Percentiles rank a stretch among this genome's conserved stretches.
These are phyloP conservation scores for Serpula lacrymans DNA, from an alignment of 768 basidiomycete genomes.

Conservation along the genomic window DNA sequence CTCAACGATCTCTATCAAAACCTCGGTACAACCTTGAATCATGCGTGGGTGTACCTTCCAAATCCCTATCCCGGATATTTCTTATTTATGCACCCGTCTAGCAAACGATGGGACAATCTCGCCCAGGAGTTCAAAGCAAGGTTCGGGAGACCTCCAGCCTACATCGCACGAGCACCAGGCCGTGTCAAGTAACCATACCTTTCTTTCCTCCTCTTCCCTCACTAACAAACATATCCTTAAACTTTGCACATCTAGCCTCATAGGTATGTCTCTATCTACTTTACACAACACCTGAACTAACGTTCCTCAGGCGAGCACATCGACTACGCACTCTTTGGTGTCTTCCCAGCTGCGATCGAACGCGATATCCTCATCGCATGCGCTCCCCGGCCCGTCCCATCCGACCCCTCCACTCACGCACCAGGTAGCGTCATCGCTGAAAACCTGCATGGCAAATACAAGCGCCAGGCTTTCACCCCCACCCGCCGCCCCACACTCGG, in stretches of 20 bases:
- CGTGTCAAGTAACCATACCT: constrained; percentile 61
- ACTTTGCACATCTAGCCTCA: constrained; percentile 23
- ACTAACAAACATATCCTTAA: background rate
- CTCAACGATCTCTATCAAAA: constrained; percentile 55
- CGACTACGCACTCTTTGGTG: constrained; percentile 81
- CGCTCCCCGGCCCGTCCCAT: constrained; percentile 37
- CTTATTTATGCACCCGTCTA: constrained; percentile 10
- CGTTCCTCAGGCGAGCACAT: constrained; percentile 68
- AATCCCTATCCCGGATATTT: background rate
- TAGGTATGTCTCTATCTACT: constrained; percentile 27
- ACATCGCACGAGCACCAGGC: constrained; percentile 76
- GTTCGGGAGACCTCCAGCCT: constrained; percentile 64
- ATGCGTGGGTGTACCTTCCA: constrained; percentile 35
- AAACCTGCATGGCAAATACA: constrained; percentile 61
- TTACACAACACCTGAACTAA: background rate
- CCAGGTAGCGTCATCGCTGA: constrained; percentile 60
- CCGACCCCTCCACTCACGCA: constrained; percentile 18
- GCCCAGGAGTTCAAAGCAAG: constrained; percentile 56
- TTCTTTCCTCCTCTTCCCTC: background rate
- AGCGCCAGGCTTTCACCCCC: constrained; percentile 57
- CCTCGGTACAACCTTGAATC: constrained; percentile 49
- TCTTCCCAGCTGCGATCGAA: constrained; percentile 82
- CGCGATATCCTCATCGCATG: constrained; percentile 81
- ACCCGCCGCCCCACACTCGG: constrained; percentile 25
- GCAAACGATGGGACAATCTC: constrained; percentile 59